Percentiles rank a stretch among this genome's conserved stretches.
These are phyloP conservation scores for Fusarium goolgardi DNA, from an alignment of 2,329 filamentous ascomycete species.

Conservation along the genomic window DNA sequence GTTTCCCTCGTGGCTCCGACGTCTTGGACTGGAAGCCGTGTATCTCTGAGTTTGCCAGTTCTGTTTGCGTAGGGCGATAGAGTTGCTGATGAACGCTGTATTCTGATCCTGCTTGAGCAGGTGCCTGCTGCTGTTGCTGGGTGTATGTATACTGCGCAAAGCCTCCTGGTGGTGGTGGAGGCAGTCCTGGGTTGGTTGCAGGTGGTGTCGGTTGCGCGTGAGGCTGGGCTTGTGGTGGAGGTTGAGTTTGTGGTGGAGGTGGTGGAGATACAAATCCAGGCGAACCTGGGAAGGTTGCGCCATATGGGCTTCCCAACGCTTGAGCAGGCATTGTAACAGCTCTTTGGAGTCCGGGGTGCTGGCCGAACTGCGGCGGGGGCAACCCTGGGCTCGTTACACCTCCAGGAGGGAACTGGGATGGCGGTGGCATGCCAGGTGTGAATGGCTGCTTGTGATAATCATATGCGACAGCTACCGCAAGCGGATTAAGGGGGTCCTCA, in stretches of 20 bases:
- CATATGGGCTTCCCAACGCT: constrained; percentile 59
- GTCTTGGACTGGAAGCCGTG: constrained; percentile 56
- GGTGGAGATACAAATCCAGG: constrained; percentile 57
- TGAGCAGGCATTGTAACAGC: constrained; percentile 63
- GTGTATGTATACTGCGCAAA: constrained; percentile 66
- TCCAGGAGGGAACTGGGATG: constrained; percentile 58
- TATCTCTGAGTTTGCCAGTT: constrained; percentile 56
- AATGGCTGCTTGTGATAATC: constrained; percentile 67
- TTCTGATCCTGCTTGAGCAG: constrained; percentile 50
- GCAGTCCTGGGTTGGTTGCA: constrained; percentile 52
- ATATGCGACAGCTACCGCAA: constrained; percentile 67
- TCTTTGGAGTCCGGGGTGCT: constrained; percentile 61
- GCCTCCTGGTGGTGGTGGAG: constrained; percentile 62
- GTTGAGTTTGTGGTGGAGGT: constrained; percentile 47
- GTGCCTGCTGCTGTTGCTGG: constrained; percentile 41
- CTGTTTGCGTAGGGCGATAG: constrained; percentile 75
- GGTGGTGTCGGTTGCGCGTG: constrained; percentile 50
- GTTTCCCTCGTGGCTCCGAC: constrained; percentile 59
- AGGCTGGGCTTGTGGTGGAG: constrained; percentile 48
- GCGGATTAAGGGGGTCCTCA: constrained; percentile 69
- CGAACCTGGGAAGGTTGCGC: constrained; percentile 58
- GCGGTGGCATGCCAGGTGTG: constrained; percentile 63
- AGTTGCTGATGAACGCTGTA: constrained; percentile 75
- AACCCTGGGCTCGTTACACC: constrained; percentile 56
- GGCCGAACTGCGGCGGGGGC: constrained; percentile 58